A percentile compares a stretch with the other conserved stretches of the same genome.
Evolutionary conservation across 305 asterid species (phyloP).

Genomic region (Rubia occidens): DNA sequence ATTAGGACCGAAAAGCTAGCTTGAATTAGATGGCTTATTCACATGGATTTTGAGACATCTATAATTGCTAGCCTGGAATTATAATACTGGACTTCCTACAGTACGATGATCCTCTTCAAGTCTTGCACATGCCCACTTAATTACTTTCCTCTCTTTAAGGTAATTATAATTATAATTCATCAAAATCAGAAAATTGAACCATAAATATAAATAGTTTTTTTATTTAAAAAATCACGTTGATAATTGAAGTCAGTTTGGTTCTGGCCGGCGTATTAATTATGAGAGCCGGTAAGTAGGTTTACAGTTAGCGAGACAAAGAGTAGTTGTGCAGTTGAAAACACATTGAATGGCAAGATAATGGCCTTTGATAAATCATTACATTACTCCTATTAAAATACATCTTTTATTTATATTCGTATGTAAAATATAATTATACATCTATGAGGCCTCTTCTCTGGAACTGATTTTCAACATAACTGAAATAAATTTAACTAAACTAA

Average conservation of each 20-base stretch:
- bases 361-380: conserved; percentile 19
- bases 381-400: not conserved
- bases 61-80: not conserved
- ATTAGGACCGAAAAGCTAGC: conserved; percentile 2
- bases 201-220: not conserved
- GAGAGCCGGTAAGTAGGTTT: conserved; percentile 26
- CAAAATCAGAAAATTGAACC: not conserved
- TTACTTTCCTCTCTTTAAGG: not conserved
- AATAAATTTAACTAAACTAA: too few species aligned
- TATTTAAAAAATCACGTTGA: not conserved
- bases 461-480: too few species aligned
- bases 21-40: not conserved
- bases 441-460: too few species aligned
- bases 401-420: too few species aligned
- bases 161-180: not conserved
- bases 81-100: not conserved
- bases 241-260: not conserved
- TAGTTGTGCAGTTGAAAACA: conserved; percentile 38
- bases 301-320: conserved; percentile 18
- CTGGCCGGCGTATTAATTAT: conserved; percentile 4
- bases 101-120: not conserved
- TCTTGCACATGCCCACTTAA: conserved; percentile 5
- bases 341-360: conserved; percentile 58
- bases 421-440: too few species aligned
- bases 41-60: conserved; percentile 7